phyloP scores from a whole-genome alignment of 2,329 filamentous ascomycete species.

The Coniochaeta hoffmannii region DNA sequence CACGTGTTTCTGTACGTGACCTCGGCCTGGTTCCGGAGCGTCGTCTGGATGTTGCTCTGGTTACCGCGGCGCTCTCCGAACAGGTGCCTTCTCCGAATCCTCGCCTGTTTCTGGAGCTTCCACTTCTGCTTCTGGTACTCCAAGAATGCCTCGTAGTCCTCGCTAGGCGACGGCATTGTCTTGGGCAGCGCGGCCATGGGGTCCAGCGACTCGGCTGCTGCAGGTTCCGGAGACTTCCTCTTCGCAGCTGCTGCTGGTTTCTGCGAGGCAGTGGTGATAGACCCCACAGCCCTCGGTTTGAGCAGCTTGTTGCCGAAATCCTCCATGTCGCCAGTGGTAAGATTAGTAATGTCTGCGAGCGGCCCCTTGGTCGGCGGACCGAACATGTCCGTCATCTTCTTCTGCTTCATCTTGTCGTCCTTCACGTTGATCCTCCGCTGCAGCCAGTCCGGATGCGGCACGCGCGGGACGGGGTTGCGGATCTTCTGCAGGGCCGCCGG shows the following conservation, averaged over 20 bases:
- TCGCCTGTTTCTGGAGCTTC: conserved; percentile 92
- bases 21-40: conserved; percentile 88
- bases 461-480: conserved; percentile 85
- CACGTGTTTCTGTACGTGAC: conserved; percentile 85
- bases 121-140: conserved; percentile 97
- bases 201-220: conserved; percentile 54
- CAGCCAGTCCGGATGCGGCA: conserved; percentile 94
- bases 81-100: conserved; percentile 76
- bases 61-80: conserved; percentile 78
- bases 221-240: conserved; percentile 64
- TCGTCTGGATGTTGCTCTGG: conserved; percentile 58
- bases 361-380: conserved; percentile 47
- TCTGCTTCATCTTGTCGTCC: conserved; percentile 96
- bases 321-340: conserved; percentile 60
- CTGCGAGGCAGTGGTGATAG: conserved; percentile 49
- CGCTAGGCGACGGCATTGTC: conserved; percentile 74
- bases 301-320: conserved; percentile 67
- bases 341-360: conserved; percentile 65
- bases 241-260: conserved; percentile 50
- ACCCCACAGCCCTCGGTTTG: conserved; percentile 53
- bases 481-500: conserved; percentile 94
- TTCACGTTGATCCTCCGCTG: conserved; percentile 89
- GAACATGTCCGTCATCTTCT: conserved; percentile 95
- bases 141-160: conserved; percentile 83
- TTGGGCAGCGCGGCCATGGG: conserved; percentile 77